Evolutionary conservation across 768 basidiomycete species (phyloP).

Genomic region (Hygrocybe coccinea): DNA sequence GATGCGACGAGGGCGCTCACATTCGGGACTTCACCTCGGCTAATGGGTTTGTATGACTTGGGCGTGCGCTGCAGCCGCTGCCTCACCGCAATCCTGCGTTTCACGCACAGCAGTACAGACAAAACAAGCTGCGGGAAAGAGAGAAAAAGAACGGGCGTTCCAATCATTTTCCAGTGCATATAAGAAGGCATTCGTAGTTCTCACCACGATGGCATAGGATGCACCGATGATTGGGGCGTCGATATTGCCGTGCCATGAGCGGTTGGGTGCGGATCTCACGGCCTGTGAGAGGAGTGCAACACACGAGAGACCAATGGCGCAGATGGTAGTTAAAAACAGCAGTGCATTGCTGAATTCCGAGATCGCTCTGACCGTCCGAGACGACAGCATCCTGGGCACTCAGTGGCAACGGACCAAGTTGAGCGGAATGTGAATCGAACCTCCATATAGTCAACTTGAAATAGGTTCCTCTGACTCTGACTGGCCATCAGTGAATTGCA

Average conservation of each 20-base stretch:
- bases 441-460: too few species aligned
- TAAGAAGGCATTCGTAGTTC: conserved; percentile 25
- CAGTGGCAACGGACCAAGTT: too few species aligned
- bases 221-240: conserved; percentile 64
- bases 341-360: conserved; percentile 52
- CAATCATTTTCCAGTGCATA: conserved; percentile 1
- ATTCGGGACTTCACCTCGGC: conserved; percentile 54
- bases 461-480: too few species aligned
- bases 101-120: conserved; percentile 60
- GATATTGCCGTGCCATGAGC: conserved; percentile 57
- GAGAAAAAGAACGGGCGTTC: not conserved
- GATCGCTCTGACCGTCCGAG: conserved; percentile 44
- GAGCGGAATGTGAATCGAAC: too few species aligned
- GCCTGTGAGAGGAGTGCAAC: conserved; percentile 66
- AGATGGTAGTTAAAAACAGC: conserved; percentile 45
- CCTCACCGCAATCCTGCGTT: conserved; percentile 63
- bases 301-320: conserved; percentile 59
- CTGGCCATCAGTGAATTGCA: too few species aligned
- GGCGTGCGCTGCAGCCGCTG: conserved; percentile 63
- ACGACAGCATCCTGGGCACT: conserved; percentile 45
- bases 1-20: conserved; percentile 30
- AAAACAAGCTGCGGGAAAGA: conserved; percentile 42
- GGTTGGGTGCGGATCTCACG: conserved; percentile 54
- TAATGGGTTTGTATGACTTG: conserved; percentile 50
- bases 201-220: conserved; percentile 66